Conservation (phyloP, 2,329 filamentous ascomycete genomes). For the Domatiomyces catenatus region DNA sequence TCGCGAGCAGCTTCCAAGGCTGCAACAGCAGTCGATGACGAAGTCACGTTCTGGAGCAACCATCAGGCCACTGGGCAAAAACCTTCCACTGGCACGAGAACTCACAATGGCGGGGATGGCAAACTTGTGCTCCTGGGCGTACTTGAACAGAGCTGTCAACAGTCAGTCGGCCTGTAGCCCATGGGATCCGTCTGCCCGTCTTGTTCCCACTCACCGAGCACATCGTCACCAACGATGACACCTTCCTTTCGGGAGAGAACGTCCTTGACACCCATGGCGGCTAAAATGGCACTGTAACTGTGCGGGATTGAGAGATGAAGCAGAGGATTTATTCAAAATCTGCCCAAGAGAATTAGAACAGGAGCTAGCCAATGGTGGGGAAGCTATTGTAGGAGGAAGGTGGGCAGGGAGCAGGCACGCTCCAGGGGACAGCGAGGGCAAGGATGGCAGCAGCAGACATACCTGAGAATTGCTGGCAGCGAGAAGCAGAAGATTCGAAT, state of each 20-base stretch:
- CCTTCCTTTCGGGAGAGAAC: conserved; percentile 48
- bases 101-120: conserved; percentile 68
- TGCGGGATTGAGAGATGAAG: background rate
- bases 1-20: conserved; percentile 90
- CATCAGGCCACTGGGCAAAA: conserved; percentile 6
- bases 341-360: background rate
- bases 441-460: background rate
- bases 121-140: conserved; percentile 74
- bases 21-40: conserved; percentile 72
- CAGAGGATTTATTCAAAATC: background rate
- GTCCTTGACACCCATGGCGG: conserved; percentile 30
- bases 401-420: background rate
- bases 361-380: background rate
- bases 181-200: background rate
- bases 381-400: background rate
- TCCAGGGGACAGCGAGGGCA: background rate
- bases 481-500: background rate
- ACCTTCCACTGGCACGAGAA: conserved; percentile 11
- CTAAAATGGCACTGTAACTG: background rate
- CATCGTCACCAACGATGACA: conserved; percentile 53
- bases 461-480: background rate
- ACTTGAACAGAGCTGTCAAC: conserved; percentile 54
- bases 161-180: conserved; percentile 15
- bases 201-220: conserved; percentile 27
- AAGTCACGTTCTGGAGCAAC: conserved; percentile 60